Base-by-base conservation (phyloP, 129 eudicot genomes). In the Flaveria brownii region DNA sequence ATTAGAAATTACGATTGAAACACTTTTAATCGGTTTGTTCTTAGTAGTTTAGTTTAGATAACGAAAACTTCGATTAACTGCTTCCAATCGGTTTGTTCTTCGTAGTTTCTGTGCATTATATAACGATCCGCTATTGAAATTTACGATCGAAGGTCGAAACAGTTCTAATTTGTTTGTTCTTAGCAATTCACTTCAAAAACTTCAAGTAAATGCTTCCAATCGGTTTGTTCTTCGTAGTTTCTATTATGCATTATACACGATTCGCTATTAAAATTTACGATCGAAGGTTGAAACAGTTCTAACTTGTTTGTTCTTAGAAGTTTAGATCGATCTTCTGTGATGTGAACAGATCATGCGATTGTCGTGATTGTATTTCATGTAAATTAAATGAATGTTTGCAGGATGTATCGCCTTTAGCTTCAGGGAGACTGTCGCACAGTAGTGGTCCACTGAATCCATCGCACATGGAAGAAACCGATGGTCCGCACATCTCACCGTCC, bases 371-470 rank as follows among this genome's bases (percentile, higher is more conserved):
- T n/a, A 36, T 4, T 4, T 36, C 8, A 36, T 39, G 1, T 43
- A 65, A 64, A 14, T 76, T 59, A 1, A 49, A 78, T 60, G 45
- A 54, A 61, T 70, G 33, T 18, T 18, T 64, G 76, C 85, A 95
- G 99, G 99, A 95, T 63, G 86, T 95, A 42, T 95, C 97, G n/a
- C 99, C 99, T 67, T 71, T 95, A 76, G 91, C 97, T 30, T 95
- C 99, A 7, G 99, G 99, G 60, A 95, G 99, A 78, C 87, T 90
- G 12, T 95, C 99, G 33, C 97, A 92, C 46, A 92, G 97, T 68
- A 92, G 97, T 18, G 97, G 97, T 62, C 97, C 97, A 54, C 73
- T 92, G 78, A 92, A 92, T 68, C 94, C 89, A 10, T 84, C 82
- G 12, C 88, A 87, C 77, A 77, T 87, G 61, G 97, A 92, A 75